These are phyloP conservation scores for Pseudofabraea citricarpa DNA, from an alignment of 2,329 filamentous ascomycete species.

Conservation along the genomic window DNA sequence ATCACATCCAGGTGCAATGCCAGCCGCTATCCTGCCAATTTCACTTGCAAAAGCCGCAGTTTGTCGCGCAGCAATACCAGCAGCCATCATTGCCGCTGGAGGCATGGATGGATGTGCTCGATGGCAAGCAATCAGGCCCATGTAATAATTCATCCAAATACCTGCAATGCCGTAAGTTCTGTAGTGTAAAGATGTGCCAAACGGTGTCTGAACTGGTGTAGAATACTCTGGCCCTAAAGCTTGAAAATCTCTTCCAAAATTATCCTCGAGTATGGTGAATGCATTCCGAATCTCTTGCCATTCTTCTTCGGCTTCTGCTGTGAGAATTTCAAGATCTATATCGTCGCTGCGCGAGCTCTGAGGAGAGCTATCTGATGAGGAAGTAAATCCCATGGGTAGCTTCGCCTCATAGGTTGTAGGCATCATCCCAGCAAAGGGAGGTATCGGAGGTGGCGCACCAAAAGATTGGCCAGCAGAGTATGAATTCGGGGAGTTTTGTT, in stretches of 20 bases:
- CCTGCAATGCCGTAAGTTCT: slow-evolving; percentile 82
- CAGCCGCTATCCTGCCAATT: slow-evolving; percentile 77
- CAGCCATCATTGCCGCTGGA: slow-evolving; percentile 82
- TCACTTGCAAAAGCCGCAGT: slow-evolving; percentile 68
- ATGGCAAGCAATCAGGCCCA: slow-evolving; percentile 77
- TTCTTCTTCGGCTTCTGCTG: slow-evolving; percentile 41
- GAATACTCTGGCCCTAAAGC: slow-evolving; percentile 66
- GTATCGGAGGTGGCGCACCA: slow-evolving; percentile 16
- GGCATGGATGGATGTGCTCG: slow-evolving; percentile 87
- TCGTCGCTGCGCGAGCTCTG: slow-evolving; percentile 17
- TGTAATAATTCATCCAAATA: slow-evolving; percentile 83
- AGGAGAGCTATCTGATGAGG: slow-evolving; percentile 14
- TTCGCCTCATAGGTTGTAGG: slow-evolving; percentile 19
- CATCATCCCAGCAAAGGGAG: slow-evolving; percentile 26
- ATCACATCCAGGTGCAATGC: slow-evolving; percentile 47
- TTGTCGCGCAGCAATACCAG: slow-evolving; percentile 67
- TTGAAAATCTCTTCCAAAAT: slow-evolving; percentile 71
- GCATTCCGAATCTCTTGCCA: slow-evolving; percentile 72
- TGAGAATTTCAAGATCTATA: slow-evolving; percentile 18
- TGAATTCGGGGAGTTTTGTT: neutral
- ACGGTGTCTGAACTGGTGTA: slow-evolving; percentile 63
- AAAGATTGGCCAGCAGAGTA: neutral
- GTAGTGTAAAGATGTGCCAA: slow-evolving; percentile 77
- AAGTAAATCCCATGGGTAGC: slow-evolving; percentile 26
- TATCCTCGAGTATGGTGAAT: slow-evolving; percentile 60